Base-by-base conservation (phyloP, 2,329 filamentous ascomycete genomes). In the Macrophomina pseudophaseolina region DNA sequence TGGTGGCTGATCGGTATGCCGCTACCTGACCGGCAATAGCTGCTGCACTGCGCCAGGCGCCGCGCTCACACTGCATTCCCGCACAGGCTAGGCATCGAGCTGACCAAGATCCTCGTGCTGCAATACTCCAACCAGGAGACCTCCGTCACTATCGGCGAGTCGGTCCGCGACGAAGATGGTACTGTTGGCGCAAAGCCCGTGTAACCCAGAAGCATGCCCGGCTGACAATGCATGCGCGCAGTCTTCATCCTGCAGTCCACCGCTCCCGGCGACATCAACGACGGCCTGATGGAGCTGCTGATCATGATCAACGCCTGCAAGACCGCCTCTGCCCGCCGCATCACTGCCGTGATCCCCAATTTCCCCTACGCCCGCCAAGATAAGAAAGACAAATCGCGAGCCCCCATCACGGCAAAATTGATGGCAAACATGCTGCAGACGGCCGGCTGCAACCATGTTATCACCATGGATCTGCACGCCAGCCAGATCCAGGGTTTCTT, bases 261-360 rank as follows among this genome's bases (percentile, higher is more conserved):
- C 56, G 90, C 92, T 48, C 94, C 94, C 1, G 94, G 94, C 78
- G 94, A 97, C 77, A 96, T 98, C 83, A 99, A 99, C 81, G 94
- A 98, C 79, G 93, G 93, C 59, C 87, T 99, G 68, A 98, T 99
- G 94, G 94, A 99, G 81, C 87, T 98, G 44, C 87, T 98, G 71
- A 97, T 98, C 81, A 97, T 97, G 90, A 96, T 97, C 80, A 96
- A 97, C 77, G 94, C 94, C 70, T 97, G 94, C 85, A 90, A 92
- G 78, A 92, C 90, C 30, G 90, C 90, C 49, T 91, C 89, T 42
- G 94, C 94, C 12, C 89, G 94, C 70, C 91, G 94, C 70, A 97
- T 98, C 81, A 97, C 94, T 28, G 94, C 93, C 70, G 92, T 97
- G 70, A 91, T 97, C 62, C 94, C 94, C 71, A 97, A 97, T 81